A percentile compares a stretch with the other conserved stretches of the same genome.
Conservation (phyloP, 1,139 yeast genomes). For the Kodamaea ohmeri region DNA sequence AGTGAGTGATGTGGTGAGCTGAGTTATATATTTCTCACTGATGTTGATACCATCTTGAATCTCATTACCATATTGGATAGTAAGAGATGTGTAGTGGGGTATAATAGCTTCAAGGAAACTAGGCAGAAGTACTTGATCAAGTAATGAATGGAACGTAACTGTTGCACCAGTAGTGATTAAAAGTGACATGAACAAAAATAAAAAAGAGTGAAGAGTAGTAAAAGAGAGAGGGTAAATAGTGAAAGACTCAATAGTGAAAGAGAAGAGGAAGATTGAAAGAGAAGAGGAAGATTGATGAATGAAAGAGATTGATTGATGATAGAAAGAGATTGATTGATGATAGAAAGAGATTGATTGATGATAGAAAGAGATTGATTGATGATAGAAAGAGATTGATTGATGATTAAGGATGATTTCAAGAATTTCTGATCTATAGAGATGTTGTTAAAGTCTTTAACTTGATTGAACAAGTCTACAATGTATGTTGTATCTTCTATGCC, state of each 20-base stretch:
- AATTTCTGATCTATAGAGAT: too few species aligned
- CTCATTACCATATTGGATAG: constrained; percentile 72
- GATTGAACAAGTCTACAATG: too few species aligned
- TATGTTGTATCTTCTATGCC: too few species aligned
- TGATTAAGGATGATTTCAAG: too few species aligned
- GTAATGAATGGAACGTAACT: constrained; percentile 63
- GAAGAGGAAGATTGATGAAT: too few species aligned
- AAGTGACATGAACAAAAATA: constrained; percentile 19
- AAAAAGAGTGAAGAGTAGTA: background rate
- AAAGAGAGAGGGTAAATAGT: background rate
- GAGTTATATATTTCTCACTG: constrained; percentile 24
- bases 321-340: too few species aligned
- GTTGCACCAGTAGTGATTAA: constrained; percentile 85
- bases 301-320: too few species aligned
- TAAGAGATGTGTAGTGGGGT: constrained; percentile 32
- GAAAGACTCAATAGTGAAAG: background rate
- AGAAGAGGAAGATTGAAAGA: too few species aligned
- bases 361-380: too few species aligned
- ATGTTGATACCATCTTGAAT: constrained; percentile 25
- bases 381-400: too few species aligned
- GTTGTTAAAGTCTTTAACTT: too few species aligned
- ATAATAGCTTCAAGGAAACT: constrained; percentile 36
- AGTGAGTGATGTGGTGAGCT: background rate
- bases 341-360: too few species aligned
- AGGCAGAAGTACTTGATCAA: constrained; percentile 36